Conservation (phyloP, 1,139 yeast genomes). For the Petasospora rhodanensis region DNA sequence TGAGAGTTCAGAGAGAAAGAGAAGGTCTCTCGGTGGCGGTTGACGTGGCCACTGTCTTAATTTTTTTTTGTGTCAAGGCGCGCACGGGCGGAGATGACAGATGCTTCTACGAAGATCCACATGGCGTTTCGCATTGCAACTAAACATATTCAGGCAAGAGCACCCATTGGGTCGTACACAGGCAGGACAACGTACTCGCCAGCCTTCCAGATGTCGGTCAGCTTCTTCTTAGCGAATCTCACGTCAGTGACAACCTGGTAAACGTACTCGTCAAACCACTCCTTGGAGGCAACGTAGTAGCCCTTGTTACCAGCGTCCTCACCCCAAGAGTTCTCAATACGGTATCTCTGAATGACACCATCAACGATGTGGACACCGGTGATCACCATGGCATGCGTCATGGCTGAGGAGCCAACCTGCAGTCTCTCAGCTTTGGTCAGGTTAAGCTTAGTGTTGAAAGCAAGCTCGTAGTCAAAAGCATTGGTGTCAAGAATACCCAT, state of each 20-base stretch:
- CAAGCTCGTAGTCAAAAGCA: constrained; percentile 55
- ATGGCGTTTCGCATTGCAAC: too few relatives aligned
- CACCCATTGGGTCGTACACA: constrained; percentile 83
- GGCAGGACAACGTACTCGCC: constrained; percentile 54
- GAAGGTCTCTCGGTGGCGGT: too few relatives aligned
- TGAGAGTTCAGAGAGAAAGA: too few relatives aligned
- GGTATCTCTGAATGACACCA: constrained; percentile 64
- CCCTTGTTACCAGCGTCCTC: constrained; percentile 68
- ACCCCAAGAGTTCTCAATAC: constrained; percentile 87
- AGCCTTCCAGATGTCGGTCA: constrained; percentile 38
- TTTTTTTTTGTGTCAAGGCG: too few relatives aligned
- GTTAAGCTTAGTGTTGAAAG: constrained; percentile 42
- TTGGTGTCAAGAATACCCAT: constrained; percentile 65
- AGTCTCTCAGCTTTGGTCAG: constrained; percentile 56
- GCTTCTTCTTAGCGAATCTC: constrained; percentile 41
- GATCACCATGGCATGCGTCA: constrained; percentile 89
- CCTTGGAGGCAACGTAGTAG: constrained; percentile 71
- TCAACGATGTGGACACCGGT: constrained; percentile 64
- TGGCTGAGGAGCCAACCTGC: constrained; percentile 50
- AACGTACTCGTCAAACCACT: constrained; percentile 75
- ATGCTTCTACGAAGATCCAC: too few relatives aligned
- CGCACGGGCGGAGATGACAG: too few relatives aligned
- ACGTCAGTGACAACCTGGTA: constrained; percentile 71
- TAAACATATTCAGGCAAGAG: constrained; percentile 62
- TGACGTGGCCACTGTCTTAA: too few relatives aligned